A percentile compares a stretch with the other conserved stretches of the same genome.
These are phyloP conservation scores for Lipomyces oligophaga DNA, from an alignment of 805 yeast genomes.

Conservation along the genomic window DNA sequence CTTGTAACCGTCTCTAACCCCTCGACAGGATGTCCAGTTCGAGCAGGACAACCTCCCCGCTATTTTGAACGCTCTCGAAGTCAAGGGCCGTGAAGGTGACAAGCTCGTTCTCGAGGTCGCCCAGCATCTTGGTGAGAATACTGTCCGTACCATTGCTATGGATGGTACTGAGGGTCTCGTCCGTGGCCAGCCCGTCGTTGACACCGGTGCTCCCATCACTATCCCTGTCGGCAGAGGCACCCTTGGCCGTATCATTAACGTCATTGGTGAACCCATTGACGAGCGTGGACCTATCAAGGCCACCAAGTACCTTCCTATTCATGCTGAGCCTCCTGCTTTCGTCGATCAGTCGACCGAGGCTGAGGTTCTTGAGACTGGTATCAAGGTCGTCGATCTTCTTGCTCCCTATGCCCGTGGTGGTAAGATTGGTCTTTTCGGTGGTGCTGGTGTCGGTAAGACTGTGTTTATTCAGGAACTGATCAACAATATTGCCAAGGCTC, in stretches of 20 bases:
- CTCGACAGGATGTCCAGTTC: constrained; percentile 72
- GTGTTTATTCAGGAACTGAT: constrained; percentile 99
- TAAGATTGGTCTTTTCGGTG: constrained; percentile 99
- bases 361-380: constrained; percentile 98
- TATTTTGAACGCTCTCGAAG: constrained; percentile 92
- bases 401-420: constrained; percentile 99
- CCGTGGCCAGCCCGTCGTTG: constrained; percentile 87
- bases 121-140: constrained; percentile 99
- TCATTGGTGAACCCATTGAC: constrained; percentile 98
- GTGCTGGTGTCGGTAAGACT: constrained; percentile 99
- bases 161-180: constrained; percentile 99
- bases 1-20: constrained; percentile 9
- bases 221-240: constrained; percentile 99
- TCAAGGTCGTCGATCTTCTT: constrained; percentile 97
- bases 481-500: constrained; percentile 99
- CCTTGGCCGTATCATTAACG: constrained; percentile 97
- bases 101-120: constrained; percentile 95
- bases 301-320: constrained; percentile 94
- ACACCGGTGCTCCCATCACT: constrained; percentile 98
- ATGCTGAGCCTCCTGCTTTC: constrained; percentile 95
- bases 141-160: constrained; percentile 99
- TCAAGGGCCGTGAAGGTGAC: constrained; percentile 68
- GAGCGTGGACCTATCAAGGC: constrained; percentile 98
- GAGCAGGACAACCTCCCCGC: constrained; percentile 97
- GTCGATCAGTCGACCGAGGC: constrained; percentile 97